phyloP scores from a whole-genome alignment of 1,139 yeast species.

The Sugiyamaella neomexicana region DNA sequence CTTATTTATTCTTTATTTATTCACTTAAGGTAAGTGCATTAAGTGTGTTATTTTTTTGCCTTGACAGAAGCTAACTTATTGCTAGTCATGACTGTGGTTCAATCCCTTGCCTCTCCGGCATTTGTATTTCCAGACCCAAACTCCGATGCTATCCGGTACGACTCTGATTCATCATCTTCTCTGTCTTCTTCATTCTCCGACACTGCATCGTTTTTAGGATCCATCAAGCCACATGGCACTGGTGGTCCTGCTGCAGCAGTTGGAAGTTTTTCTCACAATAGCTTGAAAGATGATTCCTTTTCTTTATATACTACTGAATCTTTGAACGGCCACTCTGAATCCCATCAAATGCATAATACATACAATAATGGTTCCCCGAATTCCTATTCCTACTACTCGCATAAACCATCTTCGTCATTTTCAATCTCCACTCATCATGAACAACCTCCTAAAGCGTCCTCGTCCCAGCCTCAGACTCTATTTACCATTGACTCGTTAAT shows the following conservation, averaged over 20 bases:
- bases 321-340: not conserved
- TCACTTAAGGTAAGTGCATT: not conserved
- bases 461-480: constrained; percentile 6
- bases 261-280: constrained; percentile 2
- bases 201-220: constrained; percentile 10
- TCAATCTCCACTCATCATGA: constrained; percentile 12
- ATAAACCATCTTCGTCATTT: constrained; percentile 4
- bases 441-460: constrained; percentile 8
- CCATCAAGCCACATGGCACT: constrained; percentile 5
- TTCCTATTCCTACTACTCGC: constrained; percentile 1
- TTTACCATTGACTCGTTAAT: constrained; percentile 29
- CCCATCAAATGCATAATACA: not conserved
- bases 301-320: constrained; percentile 11
- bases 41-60: not conserved
- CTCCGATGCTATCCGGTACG: constrained; percentile 7
- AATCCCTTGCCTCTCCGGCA: constrained; percentile 13
- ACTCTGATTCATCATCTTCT: constrained; percentile 10
- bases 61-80: not conserved
- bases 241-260: not conserved
- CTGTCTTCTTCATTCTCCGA: constrained; percentile 11
- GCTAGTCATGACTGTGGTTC: constrained; percentile 13
- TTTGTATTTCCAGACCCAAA: constrained; percentile 18
- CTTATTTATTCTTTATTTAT: constrained; percentile 9
- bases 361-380: not conserved
- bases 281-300: constrained; percentile 8